A percentile compares a stretch with the other conserved stretches of the same genome.
Conservation (phyloP, 352 stramenopile species). For the Blastocystis sp. region DNA sequence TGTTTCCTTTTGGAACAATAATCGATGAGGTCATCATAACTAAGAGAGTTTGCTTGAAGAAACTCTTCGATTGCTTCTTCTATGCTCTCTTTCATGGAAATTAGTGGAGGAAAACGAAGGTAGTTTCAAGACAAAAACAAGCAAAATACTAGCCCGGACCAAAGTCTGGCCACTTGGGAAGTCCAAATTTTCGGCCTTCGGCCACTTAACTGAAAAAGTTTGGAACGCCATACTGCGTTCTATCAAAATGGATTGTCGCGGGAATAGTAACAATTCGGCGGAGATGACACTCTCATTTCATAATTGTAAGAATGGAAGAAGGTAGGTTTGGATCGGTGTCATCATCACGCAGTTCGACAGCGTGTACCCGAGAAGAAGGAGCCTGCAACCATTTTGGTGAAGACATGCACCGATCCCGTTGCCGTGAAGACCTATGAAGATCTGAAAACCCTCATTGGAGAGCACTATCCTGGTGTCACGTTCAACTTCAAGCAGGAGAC, state of each 20-base stretch:
- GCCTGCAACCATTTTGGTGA: constrained; percentile 2
- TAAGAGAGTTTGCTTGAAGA: too few relatives aligned
- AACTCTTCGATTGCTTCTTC: too few relatives aligned
- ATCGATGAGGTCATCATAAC: too few relatives aligned
- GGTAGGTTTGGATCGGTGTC: neutral
- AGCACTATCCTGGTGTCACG: neutral
- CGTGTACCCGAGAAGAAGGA: neutral
- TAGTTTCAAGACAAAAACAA: too few relatives aligned
- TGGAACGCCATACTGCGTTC: neutral
- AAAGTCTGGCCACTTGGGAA: too few relatives aligned
- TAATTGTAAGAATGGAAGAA: neutral
- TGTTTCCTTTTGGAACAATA: too few relatives aligned
- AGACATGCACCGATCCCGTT: constrained; percentile 37
- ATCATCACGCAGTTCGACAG: neutral
- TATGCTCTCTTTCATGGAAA: too few relatives aligned
- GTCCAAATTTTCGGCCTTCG: neutral
- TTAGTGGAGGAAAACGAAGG: too few relatives aligned
- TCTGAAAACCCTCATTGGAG: neutral
- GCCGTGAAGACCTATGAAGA: constrained; percentile 52
- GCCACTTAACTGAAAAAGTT: neutral
- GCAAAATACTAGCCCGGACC: too few relatives aligned
- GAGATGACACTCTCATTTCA: too few relatives aligned
- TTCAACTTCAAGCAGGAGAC: constrained; percentile 30
- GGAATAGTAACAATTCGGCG: neutral
- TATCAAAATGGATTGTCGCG: neutral